Base-by-base conservation (phyloP, 1,284 basidiomycete genomes). In the Tylopilus orsonianus region DNA sequence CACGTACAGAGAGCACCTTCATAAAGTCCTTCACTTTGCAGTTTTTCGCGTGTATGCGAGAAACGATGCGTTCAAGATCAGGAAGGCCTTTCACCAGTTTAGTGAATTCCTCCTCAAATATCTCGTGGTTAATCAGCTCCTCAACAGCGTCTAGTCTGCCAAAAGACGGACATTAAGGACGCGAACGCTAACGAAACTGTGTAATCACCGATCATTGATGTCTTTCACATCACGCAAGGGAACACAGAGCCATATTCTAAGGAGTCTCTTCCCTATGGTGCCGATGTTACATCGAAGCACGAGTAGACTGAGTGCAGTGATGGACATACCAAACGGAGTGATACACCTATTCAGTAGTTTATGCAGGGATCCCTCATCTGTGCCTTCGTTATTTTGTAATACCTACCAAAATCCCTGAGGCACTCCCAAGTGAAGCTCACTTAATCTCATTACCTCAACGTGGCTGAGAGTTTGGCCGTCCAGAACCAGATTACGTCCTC, bases 391-490 rank as follows among this genome's bases (percentile, higher is more conserved):
- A 66, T 97, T 97, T 41, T 93, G 71, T 33, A 98, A 71, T 8
- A 97, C 81, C 87, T 87, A 47, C 22, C 42, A 33, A 35, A 24
- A 41, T n/a, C 30, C 16, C 36, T 66, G 35, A 68, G 48, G 26
- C 18, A 32, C 41, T 23, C 29, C 32, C 6, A 19, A 38, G 22
- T n/a, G 12, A 34, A 40, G 22, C 14, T 2, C n/a, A 46, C 2
- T 12, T 16, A n/a, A 34, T 43, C 14, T 35, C 53, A 63, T 39
- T 49, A 89, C 91, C 74, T 97, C 95, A 57, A 98, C 78, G 67
- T 98, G 95, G 13, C 90, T 89, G 40, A 98, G 74, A 0, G 93
- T 95, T 64, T 97, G 93, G 2, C 95, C 95, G 66, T 98, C 94
- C 23, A 98, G 76, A 0, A 90, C 78, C 38, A 98, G 71, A 19